phyloP scores from a whole-genome alignment of 2,329 filamentous ascomycete genomes.

The Dactylellina leptospora region DNA sequence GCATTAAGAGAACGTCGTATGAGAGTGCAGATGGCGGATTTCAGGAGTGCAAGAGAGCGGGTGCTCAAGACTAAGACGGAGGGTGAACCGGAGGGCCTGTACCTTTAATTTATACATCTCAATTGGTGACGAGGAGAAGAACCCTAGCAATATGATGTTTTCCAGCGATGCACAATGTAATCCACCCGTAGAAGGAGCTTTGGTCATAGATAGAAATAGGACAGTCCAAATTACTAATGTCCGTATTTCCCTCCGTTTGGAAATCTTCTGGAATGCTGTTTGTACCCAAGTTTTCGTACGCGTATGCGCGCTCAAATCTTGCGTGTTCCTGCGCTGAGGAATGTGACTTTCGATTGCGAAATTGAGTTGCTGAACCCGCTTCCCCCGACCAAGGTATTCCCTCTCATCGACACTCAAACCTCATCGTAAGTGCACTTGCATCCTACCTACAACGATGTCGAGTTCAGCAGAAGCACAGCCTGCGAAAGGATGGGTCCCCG shows the following conservation, averaged over 20 bases:
- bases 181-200: conserved; percentile 9
- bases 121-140: neutral
- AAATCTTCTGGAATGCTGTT: too few relatives aligned
- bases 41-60: conserved; percentile 87
- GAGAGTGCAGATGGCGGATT: conserved; percentile 99
- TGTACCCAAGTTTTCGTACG: too few relatives aligned
- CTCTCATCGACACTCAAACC: neutral
- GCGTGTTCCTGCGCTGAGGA: too few relatives aligned
- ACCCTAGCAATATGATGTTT: conserved; percentile 2
- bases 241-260: conserved; percentile 10
- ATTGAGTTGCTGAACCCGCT: neutral
- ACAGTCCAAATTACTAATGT: too few relatives aligned
- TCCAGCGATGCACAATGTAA: conserved; percentile 17
- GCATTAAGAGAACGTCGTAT: conserved; percentile 93
- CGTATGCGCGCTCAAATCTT: too few relatives aligned
- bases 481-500: neutral
- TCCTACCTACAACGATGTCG: conserved; percentile 14
- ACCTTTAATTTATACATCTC: conserved; percentile 77
- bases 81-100: conserved; percentile 96
- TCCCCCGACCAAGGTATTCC: neutral
- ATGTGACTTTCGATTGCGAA: too few relatives aligned
- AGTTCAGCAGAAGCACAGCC: neutral
- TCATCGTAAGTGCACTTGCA: neutral
- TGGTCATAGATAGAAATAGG: too few relatives aligned
- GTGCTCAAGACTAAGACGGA: conserved; percentile 99